A percentile compares a stretch with the other conserved stretches of the same genome.
Conservation (phyloP, 129 eudicot species). For the Centella asiatica region DNA sequence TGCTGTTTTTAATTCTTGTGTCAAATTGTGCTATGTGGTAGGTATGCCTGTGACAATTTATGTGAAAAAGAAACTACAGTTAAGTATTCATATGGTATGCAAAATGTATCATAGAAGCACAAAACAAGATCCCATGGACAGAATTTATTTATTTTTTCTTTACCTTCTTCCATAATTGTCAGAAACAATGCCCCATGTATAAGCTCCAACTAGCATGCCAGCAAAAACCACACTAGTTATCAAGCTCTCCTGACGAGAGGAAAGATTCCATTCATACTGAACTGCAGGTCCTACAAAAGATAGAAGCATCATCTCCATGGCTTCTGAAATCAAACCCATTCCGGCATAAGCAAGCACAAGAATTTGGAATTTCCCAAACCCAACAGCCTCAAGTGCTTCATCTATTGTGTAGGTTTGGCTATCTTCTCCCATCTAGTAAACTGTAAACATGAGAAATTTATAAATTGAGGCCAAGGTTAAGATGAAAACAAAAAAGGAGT, state of each 20-base stretch:
- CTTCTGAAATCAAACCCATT: constrained; percentile 58
- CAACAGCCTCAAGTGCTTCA: constrained; percentile 47
- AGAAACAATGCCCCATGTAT: constrained; percentile 53
- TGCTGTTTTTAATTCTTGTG: no score
- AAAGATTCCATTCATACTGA: constrained; percentile 47
- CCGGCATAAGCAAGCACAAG: constrained; percentile 54
- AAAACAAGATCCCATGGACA: background rate
- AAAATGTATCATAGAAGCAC: no score
- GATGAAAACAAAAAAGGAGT: constrained; percentile 1
- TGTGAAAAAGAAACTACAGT: no score
- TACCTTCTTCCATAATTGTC: constrained; percentile 53
- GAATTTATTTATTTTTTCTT: background rate
- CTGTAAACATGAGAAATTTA: constrained; percentile 13
- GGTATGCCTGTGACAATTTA: no score
- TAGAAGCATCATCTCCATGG: constrained; percentile 72
- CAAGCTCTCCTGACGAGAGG: constrained; percentile 44
- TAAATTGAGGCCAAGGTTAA: background rate
- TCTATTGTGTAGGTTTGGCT: constrained; percentile 34
- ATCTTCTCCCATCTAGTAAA: constrained; percentile 44
- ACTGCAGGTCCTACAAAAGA: constrained; percentile 61
- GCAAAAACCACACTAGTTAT: constrained; percentile 52
- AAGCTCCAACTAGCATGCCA: constrained; percentile 58
- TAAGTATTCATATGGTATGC: no score
- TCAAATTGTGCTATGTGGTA: no score
- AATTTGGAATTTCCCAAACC: constrained; percentile 51